phyloP scores from a whole-genome alignment of 1,284 basidiomycete genomes.

The Ceratobasidium sp. region DNA sequence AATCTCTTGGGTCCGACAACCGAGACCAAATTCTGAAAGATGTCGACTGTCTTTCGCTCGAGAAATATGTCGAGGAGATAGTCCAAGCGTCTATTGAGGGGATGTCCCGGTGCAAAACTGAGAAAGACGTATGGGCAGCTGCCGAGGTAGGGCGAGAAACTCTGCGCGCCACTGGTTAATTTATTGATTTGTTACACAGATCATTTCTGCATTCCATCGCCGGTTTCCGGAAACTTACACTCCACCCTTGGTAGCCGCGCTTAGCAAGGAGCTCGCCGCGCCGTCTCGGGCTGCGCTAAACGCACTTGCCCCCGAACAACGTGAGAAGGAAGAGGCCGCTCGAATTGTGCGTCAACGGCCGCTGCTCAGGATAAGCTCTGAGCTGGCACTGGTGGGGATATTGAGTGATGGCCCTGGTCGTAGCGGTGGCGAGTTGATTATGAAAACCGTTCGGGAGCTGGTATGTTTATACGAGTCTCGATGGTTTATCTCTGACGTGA shows the following conservation, averaged over 20 bases:
- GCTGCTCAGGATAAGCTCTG: conserved; percentile 87
- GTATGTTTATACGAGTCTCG: conserved; percentile 63
- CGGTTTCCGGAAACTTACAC: conserved; percentile 88
- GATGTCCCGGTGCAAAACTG: conserved; percentile 84
- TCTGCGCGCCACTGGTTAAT: conserved; percentile 16
- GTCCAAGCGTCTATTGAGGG: conserved; percentile 90
- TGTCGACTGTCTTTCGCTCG: conserved; percentile 87
- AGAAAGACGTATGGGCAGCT: conserved; percentile 91
- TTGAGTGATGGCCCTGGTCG: conserved; percentile 74
- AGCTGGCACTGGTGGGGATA: conserved; percentile 89
- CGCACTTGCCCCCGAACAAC: conserved; percentile 79
- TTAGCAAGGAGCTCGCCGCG: conserved; percentile 76
- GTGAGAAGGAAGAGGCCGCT: conserved; percentile 91
- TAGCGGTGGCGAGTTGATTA: conserved; percentile 88
- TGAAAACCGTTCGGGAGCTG: conserved; percentile 84
- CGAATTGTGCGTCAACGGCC: conserved; percentile 87
- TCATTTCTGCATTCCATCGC: conserved; percentile 90
- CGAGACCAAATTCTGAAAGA: conserved; percentile 92
- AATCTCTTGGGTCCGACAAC: conserved; percentile 82
- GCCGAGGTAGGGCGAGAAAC: conserved; percentile 76
- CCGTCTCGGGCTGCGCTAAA: conserved; percentile 72
- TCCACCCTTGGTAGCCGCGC: conserved; percentile 73
- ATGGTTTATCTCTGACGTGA: conserved; percentile 6
- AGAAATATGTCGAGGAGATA: conserved; percentile 97
- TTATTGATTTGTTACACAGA: conserved; percentile 61